A percentile compares a stretch with the other conserved stretches of the same genome.
Evolutionary conservation across 2,329 filamentous ascomycete genomes (phyloP).

Genomic region (Colletotrichum higginsianum): DNA sequence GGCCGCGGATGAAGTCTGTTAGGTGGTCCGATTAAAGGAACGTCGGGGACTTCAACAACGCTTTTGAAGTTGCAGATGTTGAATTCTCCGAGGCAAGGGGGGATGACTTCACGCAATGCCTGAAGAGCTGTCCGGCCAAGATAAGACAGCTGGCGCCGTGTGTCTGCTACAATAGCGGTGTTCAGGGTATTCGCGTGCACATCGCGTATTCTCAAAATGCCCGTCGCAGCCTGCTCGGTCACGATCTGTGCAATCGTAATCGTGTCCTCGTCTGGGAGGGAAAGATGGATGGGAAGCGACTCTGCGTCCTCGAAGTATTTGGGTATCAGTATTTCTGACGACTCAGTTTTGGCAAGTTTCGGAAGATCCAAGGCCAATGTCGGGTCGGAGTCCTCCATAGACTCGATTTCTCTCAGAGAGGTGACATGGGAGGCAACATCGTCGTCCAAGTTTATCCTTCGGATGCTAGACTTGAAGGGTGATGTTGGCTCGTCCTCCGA

Average conservation of each 20-base stretch:
- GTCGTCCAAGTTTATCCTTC: conserved; percentile 62
- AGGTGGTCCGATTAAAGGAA: conserved; percentile 64
- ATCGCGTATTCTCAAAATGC: conserved; percentile 48
- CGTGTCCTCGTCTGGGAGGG: conserved; percentile 70
- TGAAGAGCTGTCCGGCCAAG: conserved; percentile 64
- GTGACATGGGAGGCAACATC: conserved; percentile 68
- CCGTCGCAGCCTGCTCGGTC: conserved; percentile 77
- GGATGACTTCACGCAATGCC: conserved; percentile 61
- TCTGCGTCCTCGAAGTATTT: conserved; percentile 74
- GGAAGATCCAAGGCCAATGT: conserved; percentile 66
- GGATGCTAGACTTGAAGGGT: conserved; percentile 64
- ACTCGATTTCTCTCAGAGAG: conserved; percentile 65
- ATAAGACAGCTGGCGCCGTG: conserved; percentile 59
- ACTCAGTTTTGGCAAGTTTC: conserved; percentile 63
- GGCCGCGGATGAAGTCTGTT: conserved; percentile 67
- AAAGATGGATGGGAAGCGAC: conserved; percentile 62
- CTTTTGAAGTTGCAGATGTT: conserved; percentile 38
- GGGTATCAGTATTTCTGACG: conserved; percentile 64
- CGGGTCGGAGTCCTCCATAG: conserved; percentile 61
- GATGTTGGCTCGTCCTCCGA: conserved; percentile 65
- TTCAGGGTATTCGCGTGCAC: conserved; percentile 35
- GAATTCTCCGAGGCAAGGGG: conserved; percentile 59
- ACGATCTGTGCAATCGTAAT: conserved; percentile 79
- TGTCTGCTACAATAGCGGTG: conserved; percentile 49
- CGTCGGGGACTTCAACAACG: conserved; percentile 45